Conservation (phyloP, 2,329 filamentous ascomycete species). For the Didymella lethalis region DNA sequence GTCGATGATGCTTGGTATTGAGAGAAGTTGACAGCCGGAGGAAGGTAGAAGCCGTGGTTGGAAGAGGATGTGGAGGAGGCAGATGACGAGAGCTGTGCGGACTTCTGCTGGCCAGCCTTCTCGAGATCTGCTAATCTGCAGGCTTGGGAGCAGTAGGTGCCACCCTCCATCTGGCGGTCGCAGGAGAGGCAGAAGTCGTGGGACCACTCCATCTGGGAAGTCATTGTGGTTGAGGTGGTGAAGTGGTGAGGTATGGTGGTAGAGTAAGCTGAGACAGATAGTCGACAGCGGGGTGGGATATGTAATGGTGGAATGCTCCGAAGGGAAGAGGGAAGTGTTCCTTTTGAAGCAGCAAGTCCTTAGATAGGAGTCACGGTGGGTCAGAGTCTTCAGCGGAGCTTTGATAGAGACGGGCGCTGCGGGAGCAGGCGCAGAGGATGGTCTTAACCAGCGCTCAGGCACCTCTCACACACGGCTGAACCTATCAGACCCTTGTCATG, state of each 20-base stretch:
- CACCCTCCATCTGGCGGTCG: conserved; percentile 81
- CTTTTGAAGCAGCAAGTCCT: conserved; percentile 16
- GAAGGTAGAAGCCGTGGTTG: conserved; percentile 69
- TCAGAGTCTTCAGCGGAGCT: conserved; percentile 30
- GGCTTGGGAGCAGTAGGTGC: conserved; percentile 89
- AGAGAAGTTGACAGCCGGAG: conserved; percentile 78
- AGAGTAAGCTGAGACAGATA: conserved; percentile 7
- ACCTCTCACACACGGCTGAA: conserved; percentile 21
- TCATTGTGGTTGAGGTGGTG: conserved; percentile 35
- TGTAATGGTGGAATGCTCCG: conserved; percentile 4
- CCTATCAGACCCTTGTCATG: conserved; percentile 17
- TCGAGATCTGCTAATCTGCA: conserved; percentile 90
- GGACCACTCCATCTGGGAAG: conserved; percentile 71
- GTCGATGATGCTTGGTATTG: conserved; percentile 66
- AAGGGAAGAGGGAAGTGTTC: conserved; percentile 9
- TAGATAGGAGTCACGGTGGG: conserved; percentile 33
- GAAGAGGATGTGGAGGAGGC: conserved; percentile 61
- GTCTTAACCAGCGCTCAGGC: conserved; percentile 40
- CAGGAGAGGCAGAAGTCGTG: conserved; percentile 94
- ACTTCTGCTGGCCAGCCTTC: conserved; percentile 60
- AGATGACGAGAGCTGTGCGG: conserved; percentile 60
- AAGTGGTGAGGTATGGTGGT: conserved; percentile 8
- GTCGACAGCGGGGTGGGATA: conserved; percentile 14
- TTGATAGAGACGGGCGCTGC: conserved; percentile 36
- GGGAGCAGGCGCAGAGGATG: conserved; percentile 37